A percentile compares a stretch with the other conserved stretches of the same genome.
These are phyloP conservation scores for Sporothrix luriei DNA, from an alignment of 2,329 filamentous ascomycete species.

Conservation along the genomic window DNA sequence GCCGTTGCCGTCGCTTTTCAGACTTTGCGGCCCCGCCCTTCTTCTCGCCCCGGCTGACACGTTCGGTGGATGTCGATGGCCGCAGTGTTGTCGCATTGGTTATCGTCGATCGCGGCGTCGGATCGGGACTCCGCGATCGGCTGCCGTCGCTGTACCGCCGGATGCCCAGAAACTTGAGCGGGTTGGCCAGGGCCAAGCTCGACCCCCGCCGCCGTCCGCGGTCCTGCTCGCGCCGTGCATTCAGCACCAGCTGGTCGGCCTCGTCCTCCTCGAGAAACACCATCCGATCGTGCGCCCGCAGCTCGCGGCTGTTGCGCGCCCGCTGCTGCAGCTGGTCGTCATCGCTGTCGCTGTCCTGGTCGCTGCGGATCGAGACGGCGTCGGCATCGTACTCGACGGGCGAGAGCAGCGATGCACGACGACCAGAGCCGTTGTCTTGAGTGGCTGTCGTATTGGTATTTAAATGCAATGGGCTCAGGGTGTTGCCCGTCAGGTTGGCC, in stretches of 20 bases:
- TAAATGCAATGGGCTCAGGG: not conserved
- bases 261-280: slow-evolving; percentile 78
- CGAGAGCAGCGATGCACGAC: slow-evolving; percentile 57
- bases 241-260: slow-evolving; percentile 61
- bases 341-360: slow-evolving; percentile 75
- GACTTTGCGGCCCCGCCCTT: not conserved
- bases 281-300: slow-evolving; percentile 68
- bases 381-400: slow-evolving; percentile 69
- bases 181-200: slow-evolving; percentile 52
- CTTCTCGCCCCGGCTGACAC: not conserved
- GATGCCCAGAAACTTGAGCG: slow-evolving; percentile 49
- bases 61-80: slow-evolving; percentile 47
- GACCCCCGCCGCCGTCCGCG: slow-evolving; percentile 53
- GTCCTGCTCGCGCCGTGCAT: slow-evolving; percentile 55
- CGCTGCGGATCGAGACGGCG: slow-evolving; percentile 66
- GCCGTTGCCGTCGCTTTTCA: slow-evolving; percentile 50
- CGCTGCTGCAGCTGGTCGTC: slow-evolving; percentile 69
- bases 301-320: slow-evolving; percentile 68
- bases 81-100: slow-evolving; percentile 24
- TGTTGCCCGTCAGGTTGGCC: slow-evolving; percentile 9
- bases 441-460: not conserved
- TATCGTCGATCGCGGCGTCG: slow-evolving; percentile 4
- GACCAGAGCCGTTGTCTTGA: not conserved
- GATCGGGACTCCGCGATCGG: slow-evolving; percentile 32
- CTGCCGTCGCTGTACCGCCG: slow-evolving; percentile 45